Conservation (phyloP, 139 green algal species). For the Coccomyxa sp. region DNA sequence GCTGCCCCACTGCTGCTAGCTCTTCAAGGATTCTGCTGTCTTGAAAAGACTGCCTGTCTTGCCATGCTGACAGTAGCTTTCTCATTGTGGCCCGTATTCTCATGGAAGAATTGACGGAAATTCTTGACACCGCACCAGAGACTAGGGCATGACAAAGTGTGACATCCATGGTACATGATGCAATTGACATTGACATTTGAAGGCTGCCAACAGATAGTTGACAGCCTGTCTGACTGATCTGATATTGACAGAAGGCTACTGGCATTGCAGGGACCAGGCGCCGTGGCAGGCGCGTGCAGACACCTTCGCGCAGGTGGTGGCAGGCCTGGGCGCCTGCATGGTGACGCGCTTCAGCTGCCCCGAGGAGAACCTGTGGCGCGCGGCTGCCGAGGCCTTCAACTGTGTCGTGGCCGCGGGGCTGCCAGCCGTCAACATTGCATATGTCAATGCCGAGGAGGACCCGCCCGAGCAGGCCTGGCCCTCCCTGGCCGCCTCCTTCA, state of each 20-base stretch:
- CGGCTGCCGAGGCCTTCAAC: slow-evolving; percentile 49
- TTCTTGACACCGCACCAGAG: too few species aligned
- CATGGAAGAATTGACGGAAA: too few species aligned
- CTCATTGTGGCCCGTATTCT: too few species aligned
- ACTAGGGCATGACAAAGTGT: too few species aligned
- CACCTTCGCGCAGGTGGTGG: slow-evolving; percentile 54
- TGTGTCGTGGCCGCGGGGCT: slow-evolving; percentile 54
- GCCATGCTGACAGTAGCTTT: not conserved
- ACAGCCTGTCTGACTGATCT: not conserved
- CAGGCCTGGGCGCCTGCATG: slow-evolving; percentile 62
- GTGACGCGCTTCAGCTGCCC: slow-evolving; percentile 31
- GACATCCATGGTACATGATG: too few species aligned
- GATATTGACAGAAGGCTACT: too few species aligned
- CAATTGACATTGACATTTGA: too few species aligned
- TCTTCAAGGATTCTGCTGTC: too few species aligned
- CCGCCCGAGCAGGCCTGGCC: slow-evolving; percentile 30
- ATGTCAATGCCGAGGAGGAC: slow-evolving; percentile 18
- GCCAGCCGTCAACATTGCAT: slow-evolving; percentile 63
- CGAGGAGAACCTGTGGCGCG: slow-evolving; percentile 58
- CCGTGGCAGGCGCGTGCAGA: slow-evolving; percentile 54
- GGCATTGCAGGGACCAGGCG: slow-evolving; percentile 34
- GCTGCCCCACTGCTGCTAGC: not conserved
- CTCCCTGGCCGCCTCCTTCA: slow-evolving; percentile 44
- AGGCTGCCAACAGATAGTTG: too few species aligned
- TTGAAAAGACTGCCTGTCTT: not conserved